These are phyloP conservation scores for Erigeron canadensis DNA, from an alignment of 129 eudicot genomes.

Conservation along the genomic window DNA sequence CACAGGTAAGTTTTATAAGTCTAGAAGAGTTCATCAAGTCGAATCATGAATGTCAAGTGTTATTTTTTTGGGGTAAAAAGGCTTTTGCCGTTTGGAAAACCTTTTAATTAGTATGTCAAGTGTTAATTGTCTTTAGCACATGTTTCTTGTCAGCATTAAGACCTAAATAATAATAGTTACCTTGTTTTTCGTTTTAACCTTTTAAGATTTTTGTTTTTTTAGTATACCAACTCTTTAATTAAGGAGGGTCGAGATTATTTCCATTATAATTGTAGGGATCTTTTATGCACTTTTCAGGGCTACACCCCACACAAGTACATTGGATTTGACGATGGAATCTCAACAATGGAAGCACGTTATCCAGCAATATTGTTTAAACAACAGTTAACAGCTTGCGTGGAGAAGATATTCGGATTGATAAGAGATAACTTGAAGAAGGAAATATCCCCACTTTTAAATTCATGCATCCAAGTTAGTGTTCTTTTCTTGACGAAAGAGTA, in stretches of 20 bases:
- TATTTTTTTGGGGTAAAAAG: no score
- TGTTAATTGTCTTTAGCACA: no score
- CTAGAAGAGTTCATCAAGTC: no score
- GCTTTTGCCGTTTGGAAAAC: no score
- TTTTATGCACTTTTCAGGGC: slow-evolving; percentile 45
- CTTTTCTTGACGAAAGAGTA: slow-evolving; percentile 5
- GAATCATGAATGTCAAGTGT: no score
- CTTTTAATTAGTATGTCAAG: no score
- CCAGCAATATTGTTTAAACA: slow-evolving; percentile 95
- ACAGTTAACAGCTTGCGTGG: slow-evolving; percentile 94
- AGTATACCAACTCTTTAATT: no score
- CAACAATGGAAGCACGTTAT: slow-evolving; percentile 87
- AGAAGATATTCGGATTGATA: slow-evolving; percentile 94
- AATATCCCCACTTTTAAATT: slow-evolving; percentile 79
- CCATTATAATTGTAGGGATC: background rate
- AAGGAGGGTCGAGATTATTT: no score
- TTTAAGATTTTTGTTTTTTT: no score
- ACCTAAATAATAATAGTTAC: no score
- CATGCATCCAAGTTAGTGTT: slow-evolving; percentile 81
- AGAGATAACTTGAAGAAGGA: slow-evolving; percentile 98
- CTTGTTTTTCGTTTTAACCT: no score
- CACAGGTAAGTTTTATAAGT: slow-evolving; percentile 60
- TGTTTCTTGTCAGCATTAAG: background rate
- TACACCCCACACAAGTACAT: slow-evolving; percentile 65
- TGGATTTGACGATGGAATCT: slow-evolving; percentile 77